These are phyloP conservation scores for Magnolia sinica DNA, from an alignment of 164 flowering plant genomes.

Conservation along the genomic window DNA sequence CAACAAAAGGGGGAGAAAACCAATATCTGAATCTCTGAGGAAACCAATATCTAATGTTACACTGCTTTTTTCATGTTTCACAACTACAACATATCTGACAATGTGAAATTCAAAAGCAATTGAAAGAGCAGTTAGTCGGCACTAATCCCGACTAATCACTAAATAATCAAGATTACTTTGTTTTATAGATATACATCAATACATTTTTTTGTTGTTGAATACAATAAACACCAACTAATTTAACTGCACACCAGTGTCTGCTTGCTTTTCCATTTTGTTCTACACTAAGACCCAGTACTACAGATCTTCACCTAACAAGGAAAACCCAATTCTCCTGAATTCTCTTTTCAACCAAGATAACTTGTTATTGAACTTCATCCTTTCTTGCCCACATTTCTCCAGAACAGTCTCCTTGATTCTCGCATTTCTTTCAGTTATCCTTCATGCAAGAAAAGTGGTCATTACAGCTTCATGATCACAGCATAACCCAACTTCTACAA, in stretches of 20 bases:
- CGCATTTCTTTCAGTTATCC: neutral
- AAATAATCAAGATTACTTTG: neutral
- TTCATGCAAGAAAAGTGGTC: neutral
- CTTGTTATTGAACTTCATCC: neutral
- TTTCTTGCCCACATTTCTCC: neutral
- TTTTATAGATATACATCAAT: neutral
- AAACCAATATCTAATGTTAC: too few relatives aligned
- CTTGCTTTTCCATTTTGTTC: neutral
- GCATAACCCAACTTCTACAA: slow-evolving; percentile 3
- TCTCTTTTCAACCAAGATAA: neutral
- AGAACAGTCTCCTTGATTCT: neutral
- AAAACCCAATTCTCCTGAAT: neutral
- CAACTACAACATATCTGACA: neutral
- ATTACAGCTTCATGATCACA: neutral
- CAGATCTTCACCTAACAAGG: neutral
- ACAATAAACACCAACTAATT: neutral
- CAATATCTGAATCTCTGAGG: too few relatives aligned
- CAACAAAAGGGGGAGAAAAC: too few relatives aligned
- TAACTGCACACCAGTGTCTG: neutral
- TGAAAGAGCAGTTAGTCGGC: neutral
- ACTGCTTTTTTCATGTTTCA: too few relatives aligned
- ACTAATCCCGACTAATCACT: neutral
- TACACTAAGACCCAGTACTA: neutral
- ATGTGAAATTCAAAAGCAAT: neutral
- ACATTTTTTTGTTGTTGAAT: neutral